Conservation (phyloP, 352 stramenopile species). For the Thalassiosira delicatula region DNA sequence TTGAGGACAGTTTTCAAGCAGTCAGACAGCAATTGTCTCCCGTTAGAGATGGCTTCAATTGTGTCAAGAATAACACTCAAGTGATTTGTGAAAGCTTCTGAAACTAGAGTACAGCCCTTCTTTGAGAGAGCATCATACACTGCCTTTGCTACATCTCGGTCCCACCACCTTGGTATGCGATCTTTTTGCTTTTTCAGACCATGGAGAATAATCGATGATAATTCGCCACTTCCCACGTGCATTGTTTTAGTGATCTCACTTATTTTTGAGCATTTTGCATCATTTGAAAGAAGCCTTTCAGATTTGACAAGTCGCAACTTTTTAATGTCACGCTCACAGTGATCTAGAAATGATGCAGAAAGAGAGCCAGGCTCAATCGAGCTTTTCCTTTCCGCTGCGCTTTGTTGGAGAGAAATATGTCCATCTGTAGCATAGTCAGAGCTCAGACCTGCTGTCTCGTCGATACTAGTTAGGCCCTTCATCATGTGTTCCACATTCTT, state of each 20-base stretch:
- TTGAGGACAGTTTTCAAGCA: conserved; percentile 70
- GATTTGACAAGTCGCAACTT: too few species aligned
- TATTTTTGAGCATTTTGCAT: conserved; percentile 47
- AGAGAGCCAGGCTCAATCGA: conserved; percentile 25
- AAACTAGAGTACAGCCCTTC: conserved; percentile 40
- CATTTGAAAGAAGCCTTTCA: too few species aligned
- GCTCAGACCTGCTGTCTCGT: too few species aligned
- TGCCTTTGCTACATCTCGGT: conserved; percentile 34
- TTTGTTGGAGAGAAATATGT: background rate
- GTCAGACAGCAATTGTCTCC: conserved; percentile 60
- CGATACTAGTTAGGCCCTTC: conserved; percentile 28
- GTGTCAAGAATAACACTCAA: conserved; percentile 54
- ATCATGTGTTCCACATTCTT: conserved; percentile 53
- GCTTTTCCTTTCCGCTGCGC: background rate
- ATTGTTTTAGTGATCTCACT: conserved; percentile 57
- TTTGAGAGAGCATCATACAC: conserved; percentile 48
- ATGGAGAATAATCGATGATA: conserved; percentile 49
- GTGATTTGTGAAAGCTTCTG: conserved; percentile 58
- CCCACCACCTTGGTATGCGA: conserved; percentile 66
- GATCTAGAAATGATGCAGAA: conserved; percentile 45
- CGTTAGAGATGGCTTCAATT: conserved; percentile 58
- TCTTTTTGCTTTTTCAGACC: conserved; percentile 42
- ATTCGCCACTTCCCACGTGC: conserved; percentile 54
- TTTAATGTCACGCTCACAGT: too few species aligned
- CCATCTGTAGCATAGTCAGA: background rate